Evolutionary conservation across 257 asterid genomes (phyloP), one percentile per base, ranked within the genome.

Genomic region (Petrea volubilis): DNA sequence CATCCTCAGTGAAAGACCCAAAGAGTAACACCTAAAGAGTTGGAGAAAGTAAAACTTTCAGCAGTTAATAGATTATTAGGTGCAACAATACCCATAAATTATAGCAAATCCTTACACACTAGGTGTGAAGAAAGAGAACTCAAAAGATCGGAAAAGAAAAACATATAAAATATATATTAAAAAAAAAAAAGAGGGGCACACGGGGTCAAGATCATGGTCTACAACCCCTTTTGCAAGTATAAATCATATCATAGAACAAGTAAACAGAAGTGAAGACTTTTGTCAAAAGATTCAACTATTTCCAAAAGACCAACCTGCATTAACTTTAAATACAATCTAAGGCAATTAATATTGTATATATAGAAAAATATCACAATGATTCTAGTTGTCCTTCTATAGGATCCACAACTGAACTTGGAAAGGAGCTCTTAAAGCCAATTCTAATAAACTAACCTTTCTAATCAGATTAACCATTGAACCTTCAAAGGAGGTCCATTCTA

Each of bases 1-100:
- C 98, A 58, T 87, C 93, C 87, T 86, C 96, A 3, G 90, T 80
- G 83, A 94, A 94, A 59, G 99, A 94, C 71, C 99, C 99, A 80
- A 94, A 94, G 67, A 94, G 60, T 21, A 94, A 59, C 74, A 88
- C 83, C 99, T 94, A 64, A 59, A 76, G 44, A 36, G 10, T 23
- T 15, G 14, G 56, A 6, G 44, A 59, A 78, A 63, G 63, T 7
- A 71, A 51, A 56, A 73, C 4, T 61, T 43, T 78, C 52, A 69
- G 72, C 60, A 49, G 44, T 31, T 31, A 18, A 61, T 18, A 50
- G 11, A 52, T 27, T 6, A 64, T 20, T 41, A 18, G 21, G 62
- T 18, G 14, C 43, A 65, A 23, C 29, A 55, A 56, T 31, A 24
- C 52, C 25, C 47, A 15, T 55, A 43, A 63, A 24, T 5, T 29